phyloP scores from a whole-genome alignment of 2,329 filamentous ascomycete genomes.

The Colletotrichum limetticola region DNA sequence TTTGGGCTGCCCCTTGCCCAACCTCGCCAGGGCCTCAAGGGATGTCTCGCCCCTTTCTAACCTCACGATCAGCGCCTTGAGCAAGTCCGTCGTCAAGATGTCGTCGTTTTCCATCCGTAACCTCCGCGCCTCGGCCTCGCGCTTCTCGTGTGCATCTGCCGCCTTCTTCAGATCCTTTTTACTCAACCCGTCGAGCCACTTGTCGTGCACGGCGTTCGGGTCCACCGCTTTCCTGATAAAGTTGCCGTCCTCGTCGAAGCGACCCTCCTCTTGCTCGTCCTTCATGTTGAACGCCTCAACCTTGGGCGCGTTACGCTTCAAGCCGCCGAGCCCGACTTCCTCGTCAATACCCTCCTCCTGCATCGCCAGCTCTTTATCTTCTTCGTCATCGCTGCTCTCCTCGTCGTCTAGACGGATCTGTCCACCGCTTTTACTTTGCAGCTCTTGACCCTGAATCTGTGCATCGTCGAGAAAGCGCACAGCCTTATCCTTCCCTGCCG shows the following conservation, averaged over 20 bases:
- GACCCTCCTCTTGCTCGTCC: slow-evolving; percentile 89
- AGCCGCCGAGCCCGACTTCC: slow-evolving; percentile 88
- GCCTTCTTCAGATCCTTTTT: slow-evolving; percentile 94
- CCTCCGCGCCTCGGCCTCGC: slow-evolving; percentile 79
- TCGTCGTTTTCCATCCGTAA: slow-evolving; percentile 80
- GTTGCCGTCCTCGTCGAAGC: slow-evolving; percentile 91
- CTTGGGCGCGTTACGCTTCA: slow-evolving; percentile 93
- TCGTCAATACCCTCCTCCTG: slow-evolving; percentile 84
- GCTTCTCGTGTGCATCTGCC: slow-evolving; percentile 85
- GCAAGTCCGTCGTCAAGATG: slow-evolving; percentile 76
- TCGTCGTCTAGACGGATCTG: slow-evolving; percentile 72
- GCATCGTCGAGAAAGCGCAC: slow-evolving; percentile 68
- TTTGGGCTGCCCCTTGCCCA: slow-evolving; percentile 75
- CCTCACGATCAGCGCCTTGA: slow-evolving; percentile 76
- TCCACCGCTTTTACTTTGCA: slow-evolving; percentile 77
- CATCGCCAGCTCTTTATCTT: slow-evolving; percentile 79
- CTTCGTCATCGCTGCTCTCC: slow-evolving; percentile 69
- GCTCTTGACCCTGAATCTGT: slow-evolving; percentile 83
- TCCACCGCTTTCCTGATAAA: slow-evolving; percentile 90
- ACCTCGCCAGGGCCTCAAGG: slow-evolving; percentile 84
- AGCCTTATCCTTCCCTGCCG: slow-evolving; percentile 65
- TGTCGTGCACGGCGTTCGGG: slow-evolving; percentile 89
- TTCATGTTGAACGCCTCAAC: slow-evolving; percentile 97
- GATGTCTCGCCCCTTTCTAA: slow-evolving; percentile 87
- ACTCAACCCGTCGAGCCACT: slow-evolving; percentile 90